Evolutionary conservation across 352 stramenopile genomes (phyloP).

Genomic region (Pythium biforme): DNA sequence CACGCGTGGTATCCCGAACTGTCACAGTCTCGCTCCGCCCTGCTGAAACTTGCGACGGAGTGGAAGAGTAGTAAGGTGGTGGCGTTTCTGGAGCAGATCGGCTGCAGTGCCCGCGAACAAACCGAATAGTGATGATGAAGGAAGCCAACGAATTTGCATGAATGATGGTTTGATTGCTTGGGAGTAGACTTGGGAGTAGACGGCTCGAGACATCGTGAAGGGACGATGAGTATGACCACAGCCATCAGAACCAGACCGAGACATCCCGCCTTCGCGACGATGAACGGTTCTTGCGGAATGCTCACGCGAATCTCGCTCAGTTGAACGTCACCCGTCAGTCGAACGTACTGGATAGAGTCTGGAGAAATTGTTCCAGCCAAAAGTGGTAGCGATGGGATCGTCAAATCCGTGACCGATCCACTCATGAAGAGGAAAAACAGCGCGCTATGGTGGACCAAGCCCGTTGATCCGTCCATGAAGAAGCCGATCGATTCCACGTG

Average conservation of each 20-base stretch:
- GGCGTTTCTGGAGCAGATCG: too few species aligned
- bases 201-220: constrained; percentile 9
- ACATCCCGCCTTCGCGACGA: constrained; percentile 5
- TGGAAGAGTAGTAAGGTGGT: too few species aligned
- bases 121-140: too few species aligned
- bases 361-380: neutral
- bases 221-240: neutral
- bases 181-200: too few species aligned
- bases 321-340: constrained; percentile 15
- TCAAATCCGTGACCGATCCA: constrained; percentile 16
- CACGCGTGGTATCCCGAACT: too few species aligned
- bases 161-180: too few species aligned
- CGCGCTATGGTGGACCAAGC: neutral
- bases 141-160: too few species aligned
- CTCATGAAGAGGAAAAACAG: constrained; percentile 11
- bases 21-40: too few species aligned
- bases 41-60: too few species aligned
- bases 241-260: neutral
- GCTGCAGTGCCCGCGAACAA: too few species aligned
- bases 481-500: constrained; percentile 11
- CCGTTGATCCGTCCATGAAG: constrained; percentile 1
- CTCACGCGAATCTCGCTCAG: constrained; percentile 9
- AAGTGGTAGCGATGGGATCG: neutral
- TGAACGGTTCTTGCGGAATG: constrained; percentile 3
- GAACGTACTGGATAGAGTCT: constrained; percentile 7